Evolutionary conservation across 2,329 filamentous ascomycete genomes (phyloP).

Genomic region (Ophiostoma tasmaniense): DNA sequence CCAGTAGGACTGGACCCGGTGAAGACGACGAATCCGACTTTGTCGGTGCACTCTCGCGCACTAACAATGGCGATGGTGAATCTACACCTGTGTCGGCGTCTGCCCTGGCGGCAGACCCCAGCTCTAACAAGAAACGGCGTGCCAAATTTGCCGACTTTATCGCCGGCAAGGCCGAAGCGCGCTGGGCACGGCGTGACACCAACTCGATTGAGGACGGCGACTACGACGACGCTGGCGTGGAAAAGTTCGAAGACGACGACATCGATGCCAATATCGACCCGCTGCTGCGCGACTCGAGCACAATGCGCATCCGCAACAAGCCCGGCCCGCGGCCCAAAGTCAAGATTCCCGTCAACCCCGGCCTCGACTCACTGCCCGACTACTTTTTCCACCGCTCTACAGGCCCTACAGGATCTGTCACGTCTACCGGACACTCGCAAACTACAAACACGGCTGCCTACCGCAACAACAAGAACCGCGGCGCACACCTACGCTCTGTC

Average conservation of each 20-base stretch:
- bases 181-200: not conserved
- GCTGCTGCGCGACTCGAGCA: slow-evolving; percentile 3
- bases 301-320: not conserved
- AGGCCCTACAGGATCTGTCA: not conserved
- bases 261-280: slow-evolving; percentile 16
- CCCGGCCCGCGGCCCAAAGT: not conserved
- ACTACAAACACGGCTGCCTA: not conserved
- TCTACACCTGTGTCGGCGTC: not conserved
- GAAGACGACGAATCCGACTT: not conserved
- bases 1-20: not conserved
- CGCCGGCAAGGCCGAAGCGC: slow-evolving; percentile 14
- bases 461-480: not conserved
- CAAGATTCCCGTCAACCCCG: slow-evolving; percentile 16
- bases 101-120: not conserved
- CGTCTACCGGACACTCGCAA: not conserved
- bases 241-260: not conserved
- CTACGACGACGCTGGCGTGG: not conserved
- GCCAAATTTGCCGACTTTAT: slow-evolving; percentile 16
- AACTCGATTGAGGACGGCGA: not conserved
- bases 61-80: not conserved
- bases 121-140: not conserved
- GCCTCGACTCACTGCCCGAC: slow-evolving; percentile 18
- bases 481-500: not conserved
- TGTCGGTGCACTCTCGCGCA: not conserved
- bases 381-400: slow-evolving; percentile 14